Evolutionary conservation across 805 yeast genomes (phyloP), one percentile per base, ranked within the genome.

Genomic region (Yarrowia porcina): DNA sequence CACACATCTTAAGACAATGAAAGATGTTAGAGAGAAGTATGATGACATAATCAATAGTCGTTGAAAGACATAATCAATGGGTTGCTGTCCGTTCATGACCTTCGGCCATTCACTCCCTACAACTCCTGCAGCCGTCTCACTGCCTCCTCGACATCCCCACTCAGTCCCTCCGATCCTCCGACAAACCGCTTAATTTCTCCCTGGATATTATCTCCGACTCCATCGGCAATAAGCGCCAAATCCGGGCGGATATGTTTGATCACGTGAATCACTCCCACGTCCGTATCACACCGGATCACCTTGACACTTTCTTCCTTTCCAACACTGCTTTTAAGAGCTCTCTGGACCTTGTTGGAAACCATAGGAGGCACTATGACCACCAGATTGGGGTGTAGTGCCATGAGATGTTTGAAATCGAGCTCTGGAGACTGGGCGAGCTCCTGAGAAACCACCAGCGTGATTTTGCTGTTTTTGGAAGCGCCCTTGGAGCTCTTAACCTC

Each of bases 211-310:
- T 64, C 66, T 1, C 62, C 64, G 18, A 63, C 64, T 27, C 67
- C 70, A 9, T 47, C 30, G 12, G 70, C 68, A 11, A 69, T 56
- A 6, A 69, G 64, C 38, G 68, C 69, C 42, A 64, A 52, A 18
- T 77, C 75, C 33, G 81, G 76, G 21, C 73, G 71, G 25, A 84
- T 60, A 64, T 83, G 86, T 65, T 82, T 83, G 21, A 83, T 74
- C n/a, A 84, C 76, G 36, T 85, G 83, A 74, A 82, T 79, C 12
- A 83, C 70, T 2, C 88, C 86, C 12, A 71, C 73, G 61, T 74
- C 74, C 0, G 81, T 77, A n/a, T 77, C 79, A 54, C 85, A 80
- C 50, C 73, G 74, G 2, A 83, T 78, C 12, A 81, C 67, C 59
- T 79, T 76, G 64, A 70, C 71, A 20, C 65, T 59, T 23, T 69